Conservation (phyloP, 1,284 basidiomycete species). For the Pisolithus thermaeus region DNA sequence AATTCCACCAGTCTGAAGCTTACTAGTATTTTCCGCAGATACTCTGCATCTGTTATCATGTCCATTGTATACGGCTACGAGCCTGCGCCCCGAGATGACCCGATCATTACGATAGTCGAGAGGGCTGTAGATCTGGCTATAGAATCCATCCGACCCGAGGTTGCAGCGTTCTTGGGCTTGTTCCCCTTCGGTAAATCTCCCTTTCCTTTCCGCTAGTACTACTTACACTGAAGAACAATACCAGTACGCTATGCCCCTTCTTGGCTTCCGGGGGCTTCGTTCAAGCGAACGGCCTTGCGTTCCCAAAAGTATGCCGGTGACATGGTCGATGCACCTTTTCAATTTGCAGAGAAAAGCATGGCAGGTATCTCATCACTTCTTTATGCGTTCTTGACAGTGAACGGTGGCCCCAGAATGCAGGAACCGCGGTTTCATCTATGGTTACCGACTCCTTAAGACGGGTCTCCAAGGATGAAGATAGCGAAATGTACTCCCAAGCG, state of each 20-base stretch:
- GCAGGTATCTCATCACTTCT: slow-evolving; percentile 4
- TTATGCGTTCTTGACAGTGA: not conserved
- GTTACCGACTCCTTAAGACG: slow-evolving; percentile 19
- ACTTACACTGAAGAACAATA: not conserved
- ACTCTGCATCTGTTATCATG: slow-evolving; percentile 27
- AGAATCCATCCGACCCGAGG: slow-evolving; percentile 18
- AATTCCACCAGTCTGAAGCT: not conserved
- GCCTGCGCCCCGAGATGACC: slow-evolving; percentile 18
- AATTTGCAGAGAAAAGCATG: slow-evolving; percentile 19
- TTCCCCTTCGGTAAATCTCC: slow-evolving; percentile 21
- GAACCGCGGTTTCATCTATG: slow-evolving; percentile 25
- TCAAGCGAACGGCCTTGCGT: slow-evolving; percentile 21
- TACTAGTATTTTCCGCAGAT: slow-evolving; percentile 8
- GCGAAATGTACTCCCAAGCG: slow-evolving; percentile 13
- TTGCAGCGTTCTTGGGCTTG: slow-evolving; percentile 23
- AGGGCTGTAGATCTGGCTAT: slow-evolving; percentile 18
- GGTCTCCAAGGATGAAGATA: slow-evolving; percentile 4
- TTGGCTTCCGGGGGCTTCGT: slow-evolving; percentile 25
- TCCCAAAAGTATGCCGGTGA: slow-evolving; percentile 20
- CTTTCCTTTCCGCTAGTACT: not conserved
- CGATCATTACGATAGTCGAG: slow-evolving; percentile 20
- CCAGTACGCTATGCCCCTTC: slow-evolving; percentile 22
- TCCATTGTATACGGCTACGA: slow-evolving; percentile 26
- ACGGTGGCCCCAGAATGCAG: slow-evolving; percentile 14
- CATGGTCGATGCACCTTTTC: slow-evolving; percentile 26